Evolutionary conservation across 768 basidiomycete genomes (phyloP), one percentile per base, ranked within the genome.

Genomic region (Lentinula raphanica): DNA sequence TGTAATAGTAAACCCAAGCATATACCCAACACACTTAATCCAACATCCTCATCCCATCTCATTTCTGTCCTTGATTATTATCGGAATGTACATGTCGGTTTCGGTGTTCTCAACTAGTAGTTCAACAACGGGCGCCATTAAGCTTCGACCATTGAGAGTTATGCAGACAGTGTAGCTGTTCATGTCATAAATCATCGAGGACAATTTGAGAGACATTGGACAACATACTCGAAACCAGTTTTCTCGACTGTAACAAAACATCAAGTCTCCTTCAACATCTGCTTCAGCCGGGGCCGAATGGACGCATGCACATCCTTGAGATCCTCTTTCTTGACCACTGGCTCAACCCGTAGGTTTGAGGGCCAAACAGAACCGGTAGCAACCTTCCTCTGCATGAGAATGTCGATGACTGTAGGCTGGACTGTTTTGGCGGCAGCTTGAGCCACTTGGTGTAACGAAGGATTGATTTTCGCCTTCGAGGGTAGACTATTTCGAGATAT

Each of bases 331-430:
- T 69, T 69, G 48, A 79, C 61, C 42, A 74, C 59, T 1, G 79
- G 75, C 63, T 83, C 81, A 39, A 83, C 75, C 36, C 81, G 78
- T 46, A 83, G 69, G 54, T 83, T 83, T 27, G 67, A 60, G 2
- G 81, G 81, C 69, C 74, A 83, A n/a, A 62, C 61, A 9, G 65
- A 66, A 3, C 76, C 77, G 0, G 72, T 68, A 28, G 70, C 70
- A 23, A 66, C 62, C 64, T 79, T 73, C 28, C 72, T 72, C 56
- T 73, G 69, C 57, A 71, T 67, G 40, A 83, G 74, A 17, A 72
- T 62, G 59, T 76, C 73, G 56, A 81, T 71, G 42, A 82, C 70
- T 0, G 78, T 64, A 6, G 61, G 63, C 46, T 49, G 49, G 42
- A 46, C 49, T n/a, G 39, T 58, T 49, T 13, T 56, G 58, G 42